Evolutionary conservation across 2,329 filamentous ascomycete species (phyloP), one percentile per base, ranked within the genome.

Genomic region (Macrophomina phaseolina): DNA sequence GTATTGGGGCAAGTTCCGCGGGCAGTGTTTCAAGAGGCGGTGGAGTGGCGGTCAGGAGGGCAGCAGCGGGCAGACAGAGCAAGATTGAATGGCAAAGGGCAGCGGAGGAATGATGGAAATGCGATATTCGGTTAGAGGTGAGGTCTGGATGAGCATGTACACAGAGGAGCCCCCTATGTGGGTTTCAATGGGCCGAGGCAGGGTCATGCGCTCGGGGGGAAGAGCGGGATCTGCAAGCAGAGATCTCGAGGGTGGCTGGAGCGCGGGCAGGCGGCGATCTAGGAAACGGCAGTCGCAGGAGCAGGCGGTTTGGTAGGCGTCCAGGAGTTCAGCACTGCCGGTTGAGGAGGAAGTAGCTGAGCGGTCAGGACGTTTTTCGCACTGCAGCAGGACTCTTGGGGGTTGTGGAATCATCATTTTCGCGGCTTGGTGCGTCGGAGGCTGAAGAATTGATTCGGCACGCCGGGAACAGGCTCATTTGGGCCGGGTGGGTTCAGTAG

Each of bases 151-250:
- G 49, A 16, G 28, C 5, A 9, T 12, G 12, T 16, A 36, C n/a
- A 53, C 12, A 14, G 30, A 18, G 30, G 23, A 23, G 23, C 23
- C 28, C 28, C 28, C 30, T 53, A 51, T 34, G 49, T 16, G 49
- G 49, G 30, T n/a, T 53, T 34, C 49, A 45, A 32, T 40, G 16
- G 28, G n/a, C 52, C 9, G 48, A 51, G 34, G 9, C n/a, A 51
- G 48, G 48, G 9, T 30, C 7, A 9, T 23, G 18, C 23, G 23
- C 38, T 45, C 56, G 56, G 58, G 58, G 58, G 58, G 58, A 61
- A 62, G 45, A 18, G 58, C 58, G 58, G 58, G 58, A 62, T 62
- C 58, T 36, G 49, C 58, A 38, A 14, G 23, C 56, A 49, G 30
- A 49, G 58, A 62, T 62, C 58, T 34, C 45, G 45, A 62, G 58